Percentiles rank a stretch among this genome's conserved stretches.
These are phyloP conservation scores for Nephelium lappaceum DNA, from an alignment of 345 rosid genomes.

Conservation along the genomic window DNA sequence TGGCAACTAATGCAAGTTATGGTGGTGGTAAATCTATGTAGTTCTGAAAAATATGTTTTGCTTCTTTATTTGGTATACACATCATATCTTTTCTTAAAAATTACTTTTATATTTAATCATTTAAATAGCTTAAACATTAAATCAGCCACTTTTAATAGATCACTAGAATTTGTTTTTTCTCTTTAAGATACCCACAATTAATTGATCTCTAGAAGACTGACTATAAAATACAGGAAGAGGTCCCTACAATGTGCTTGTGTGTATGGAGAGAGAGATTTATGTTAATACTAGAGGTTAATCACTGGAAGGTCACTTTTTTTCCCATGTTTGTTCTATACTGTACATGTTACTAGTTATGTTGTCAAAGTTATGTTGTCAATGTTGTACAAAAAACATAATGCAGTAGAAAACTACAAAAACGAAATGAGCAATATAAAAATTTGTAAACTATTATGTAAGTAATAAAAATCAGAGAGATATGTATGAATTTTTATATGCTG, in stretches of 20 bases:
- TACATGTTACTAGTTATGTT: constrained; percentile 1
- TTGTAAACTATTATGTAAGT: constrained; percentile 3
- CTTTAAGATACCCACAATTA: too few relatives aligned
- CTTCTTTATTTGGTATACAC: background rate
- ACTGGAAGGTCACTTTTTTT: background rate
- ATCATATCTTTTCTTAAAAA: background rate
- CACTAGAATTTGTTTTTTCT: background rate
- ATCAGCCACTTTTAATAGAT: background rate
- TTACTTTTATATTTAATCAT: constrained; percentile 4
- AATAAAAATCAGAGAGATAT: constrained; percentile 1
- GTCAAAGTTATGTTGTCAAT: background rate
- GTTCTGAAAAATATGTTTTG: background rate
- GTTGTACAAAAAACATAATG: too few relatives aligned
- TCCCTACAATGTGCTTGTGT: background rate
- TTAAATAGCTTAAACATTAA: background rate
- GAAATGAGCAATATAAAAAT: background rate
- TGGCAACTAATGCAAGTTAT: background rate
- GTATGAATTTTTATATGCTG: background rate
- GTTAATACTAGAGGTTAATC: background rate
- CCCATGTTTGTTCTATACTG: background rate
- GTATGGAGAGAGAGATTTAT: background rate
- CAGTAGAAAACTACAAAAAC: background rate
- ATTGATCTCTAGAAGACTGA: background rate
- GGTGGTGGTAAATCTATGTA: background rate
- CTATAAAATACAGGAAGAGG: background rate